Evolutionary conservation across 2,329 filamentous ascomycete species (phyloP).

Genomic region (Monilinia vaccinii-corymbosi): DNA sequence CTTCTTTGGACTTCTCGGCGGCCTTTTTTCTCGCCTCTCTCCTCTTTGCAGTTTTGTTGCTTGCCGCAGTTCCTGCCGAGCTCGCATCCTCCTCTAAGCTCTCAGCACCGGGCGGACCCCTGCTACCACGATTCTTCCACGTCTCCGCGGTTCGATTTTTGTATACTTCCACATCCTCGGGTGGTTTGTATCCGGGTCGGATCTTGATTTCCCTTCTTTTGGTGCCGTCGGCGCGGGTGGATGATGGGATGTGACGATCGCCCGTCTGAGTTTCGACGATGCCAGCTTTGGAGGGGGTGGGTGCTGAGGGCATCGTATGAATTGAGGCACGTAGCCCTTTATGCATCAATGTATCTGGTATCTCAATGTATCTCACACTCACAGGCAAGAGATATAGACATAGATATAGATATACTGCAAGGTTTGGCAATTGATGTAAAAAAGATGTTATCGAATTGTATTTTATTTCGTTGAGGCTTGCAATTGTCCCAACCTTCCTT

Average conservation of each 20-base stretch:
- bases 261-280: conserved; percentile 70
- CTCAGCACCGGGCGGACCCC: conserved; percentile 67
- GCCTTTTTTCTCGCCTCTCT: conserved; percentile 57
- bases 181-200: conserved; percentile 83
- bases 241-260: conserved; percentile 82
- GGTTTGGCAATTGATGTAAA: not conserved
- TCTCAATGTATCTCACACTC: too few relatives aligned
- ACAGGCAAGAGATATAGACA: not conserved
- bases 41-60: conserved; percentile 81
- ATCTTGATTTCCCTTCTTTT: conserved; percentile 93
- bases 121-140: conserved; percentile 66
- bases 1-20: conserved; percentile 35
- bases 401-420: not conserved
- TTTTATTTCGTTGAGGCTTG: conserved; percentile 5
- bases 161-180: conserved; percentile 93
- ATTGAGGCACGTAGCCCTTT: not conserved
- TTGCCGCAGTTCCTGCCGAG: conserved; percentile 40
- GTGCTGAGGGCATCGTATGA: conserved; percentile 31
- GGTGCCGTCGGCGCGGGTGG: conserved; percentile 75
- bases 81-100: conserved; percentile 38
- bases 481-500: too few relatives aligned
- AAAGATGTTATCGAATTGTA: too few relatives aligned
- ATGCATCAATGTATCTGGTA: not conserved
- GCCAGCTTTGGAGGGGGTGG: conserved; percentile 50
- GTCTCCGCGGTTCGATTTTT: conserved; percentile 83